Percentiles rank a stretch among this genome's conserved stretches.
These are phyloP conservation scores for Cucumis variabilis DNA, from an alignment of 331 rosid species.

Conservation along the genomic window DNA sequence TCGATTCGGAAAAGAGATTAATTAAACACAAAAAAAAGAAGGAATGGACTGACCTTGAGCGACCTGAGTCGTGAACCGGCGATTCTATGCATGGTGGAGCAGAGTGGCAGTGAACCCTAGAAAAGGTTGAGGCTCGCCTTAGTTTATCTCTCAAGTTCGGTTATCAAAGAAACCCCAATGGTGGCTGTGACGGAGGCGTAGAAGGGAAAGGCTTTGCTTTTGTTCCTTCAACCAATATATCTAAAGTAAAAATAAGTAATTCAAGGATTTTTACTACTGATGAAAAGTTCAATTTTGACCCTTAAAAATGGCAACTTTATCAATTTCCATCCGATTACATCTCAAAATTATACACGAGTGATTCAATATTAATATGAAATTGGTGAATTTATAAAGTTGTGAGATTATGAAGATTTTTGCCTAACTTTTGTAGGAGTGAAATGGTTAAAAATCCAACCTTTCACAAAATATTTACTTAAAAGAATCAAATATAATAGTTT, in stretches of 20 bases:
- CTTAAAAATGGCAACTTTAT: background rate
- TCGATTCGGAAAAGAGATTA: background rate
- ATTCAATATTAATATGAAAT: too few species aligned
- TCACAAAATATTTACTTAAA: too few species aligned
- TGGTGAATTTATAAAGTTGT: too few species aligned
- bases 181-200: background rate
- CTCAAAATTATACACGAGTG: too few species aligned
- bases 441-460: too few species aligned
- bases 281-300: background rate
- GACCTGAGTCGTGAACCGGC: constrained; percentile 62
- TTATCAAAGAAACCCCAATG: constrained; percentile 20
- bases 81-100: constrained; percentile 61
- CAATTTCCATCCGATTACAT: too few species aligned
- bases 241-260: background rate
- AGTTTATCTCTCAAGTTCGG: background rate
- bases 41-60: constrained; percentile 62
- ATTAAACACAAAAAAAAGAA: background rate
- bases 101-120: constrained; percentile 29
- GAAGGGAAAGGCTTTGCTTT: constrained; percentile 13
- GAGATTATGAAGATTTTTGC: too few species aligned
- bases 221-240: background rate
- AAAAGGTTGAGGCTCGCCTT: constrained; percentile 9
- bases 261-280: background rate
- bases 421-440: too few species aligned
- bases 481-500: too few species aligned